Evolutionary conservation across 148 eudicot species (phyloP).

Genomic region (Arbutus unedo): DNA sequence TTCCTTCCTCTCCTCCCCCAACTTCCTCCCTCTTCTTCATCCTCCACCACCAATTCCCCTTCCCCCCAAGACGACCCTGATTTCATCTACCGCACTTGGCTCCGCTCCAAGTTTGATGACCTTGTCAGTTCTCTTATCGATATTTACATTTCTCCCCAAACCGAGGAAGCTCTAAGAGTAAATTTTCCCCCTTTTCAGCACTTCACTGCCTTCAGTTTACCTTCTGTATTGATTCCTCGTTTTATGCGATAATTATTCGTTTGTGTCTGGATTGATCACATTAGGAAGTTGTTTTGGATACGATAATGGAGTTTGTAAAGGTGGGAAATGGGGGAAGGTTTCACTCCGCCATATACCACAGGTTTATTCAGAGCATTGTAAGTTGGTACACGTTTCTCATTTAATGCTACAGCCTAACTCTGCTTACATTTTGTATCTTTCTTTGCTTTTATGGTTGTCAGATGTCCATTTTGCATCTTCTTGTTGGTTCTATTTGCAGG

Average conservation of each 20-base stretch:
- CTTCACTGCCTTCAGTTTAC: background rate
- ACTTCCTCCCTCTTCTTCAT: constrained; percentile 49
- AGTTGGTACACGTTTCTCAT: constrained; percentile 24
- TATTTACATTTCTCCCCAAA: constrained; percentile 34
- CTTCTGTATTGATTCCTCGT: background rate
- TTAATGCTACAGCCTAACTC: background rate
- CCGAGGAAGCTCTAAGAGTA: constrained; percentile 56
- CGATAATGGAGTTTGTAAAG: constrained; percentile 88
- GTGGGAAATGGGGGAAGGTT: constrained; percentile 74
- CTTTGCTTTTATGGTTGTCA: background rate
- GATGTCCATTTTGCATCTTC: background rate
- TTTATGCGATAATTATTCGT: background rate
- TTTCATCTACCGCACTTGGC: constrained; percentile 66
- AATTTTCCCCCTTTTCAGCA: background rate
- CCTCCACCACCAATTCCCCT: constrained; percentile 11
- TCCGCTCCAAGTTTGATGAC: constrained; percentile 72
- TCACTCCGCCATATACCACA: constrained; percentile 66
- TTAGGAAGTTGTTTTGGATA: constrained; percentile 77
- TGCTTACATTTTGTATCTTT: background rate
- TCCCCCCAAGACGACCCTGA: constrained; percentile 44
- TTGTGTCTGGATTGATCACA: background rate
- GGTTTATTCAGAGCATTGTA: constrained; percentile 56
- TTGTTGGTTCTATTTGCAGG: constrained; percentile 40
- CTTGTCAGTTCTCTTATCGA: constrained; percentile 43
- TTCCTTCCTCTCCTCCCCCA: constrained; percentile 50